Conservation (phyloP, 441 rosid species). For the Cnidoscolus chayamansa region DNA sequence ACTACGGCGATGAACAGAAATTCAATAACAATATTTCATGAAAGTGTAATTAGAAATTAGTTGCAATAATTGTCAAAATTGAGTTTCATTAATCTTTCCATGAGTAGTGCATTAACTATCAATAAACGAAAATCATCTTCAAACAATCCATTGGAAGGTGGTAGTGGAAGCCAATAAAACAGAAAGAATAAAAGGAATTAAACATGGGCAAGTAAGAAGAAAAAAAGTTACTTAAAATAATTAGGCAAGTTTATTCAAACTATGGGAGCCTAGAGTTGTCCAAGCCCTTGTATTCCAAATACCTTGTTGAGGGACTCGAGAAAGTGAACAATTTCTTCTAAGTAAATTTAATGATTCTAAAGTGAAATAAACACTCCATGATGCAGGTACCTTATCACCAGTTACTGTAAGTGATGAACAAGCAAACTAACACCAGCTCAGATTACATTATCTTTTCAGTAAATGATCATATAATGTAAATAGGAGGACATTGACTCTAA, state of each 20-base stretch:
- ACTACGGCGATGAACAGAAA: background rate
- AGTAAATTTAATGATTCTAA: background rate
- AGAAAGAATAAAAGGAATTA: background rate
- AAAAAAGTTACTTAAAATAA: background rate
- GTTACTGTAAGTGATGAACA: background rate
- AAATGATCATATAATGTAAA: background rate
- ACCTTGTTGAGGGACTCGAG: background rate
- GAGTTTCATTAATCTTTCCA: background rate
- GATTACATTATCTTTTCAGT: background rate
- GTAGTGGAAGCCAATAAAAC: background rate
- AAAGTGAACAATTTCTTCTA: background rate
- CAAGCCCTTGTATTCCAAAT: background rate
- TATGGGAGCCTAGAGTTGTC: background rate
- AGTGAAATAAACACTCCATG: background rate
- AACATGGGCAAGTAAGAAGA: background rate
- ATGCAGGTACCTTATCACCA: background rate
- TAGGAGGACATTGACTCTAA: background rate
- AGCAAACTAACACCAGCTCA: background rate
- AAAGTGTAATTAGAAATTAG: conserved; percentile 7
- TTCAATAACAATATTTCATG: background rate
- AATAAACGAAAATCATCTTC: background rate
- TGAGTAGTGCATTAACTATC: background rate
- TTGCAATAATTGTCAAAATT: background rate
- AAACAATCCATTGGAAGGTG: background rate
- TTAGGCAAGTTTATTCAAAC: background rate